These are phyloP conservation scores for Discostella stelligeroides DNA, from an alignment of 108 stramenopile genomes.

Conservation along the genomic window DNA sequence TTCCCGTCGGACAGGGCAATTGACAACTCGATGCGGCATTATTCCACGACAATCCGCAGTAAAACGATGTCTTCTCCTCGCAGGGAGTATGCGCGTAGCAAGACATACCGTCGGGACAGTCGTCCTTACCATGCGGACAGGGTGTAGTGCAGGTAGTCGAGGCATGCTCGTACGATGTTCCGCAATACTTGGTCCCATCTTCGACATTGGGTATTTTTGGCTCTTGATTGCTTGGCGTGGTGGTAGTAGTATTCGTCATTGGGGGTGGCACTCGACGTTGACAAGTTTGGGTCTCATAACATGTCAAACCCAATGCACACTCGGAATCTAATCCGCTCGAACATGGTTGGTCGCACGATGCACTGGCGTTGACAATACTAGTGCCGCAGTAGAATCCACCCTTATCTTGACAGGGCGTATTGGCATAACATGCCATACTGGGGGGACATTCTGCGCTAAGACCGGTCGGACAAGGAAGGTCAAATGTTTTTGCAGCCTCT, in stretches of 20 bases:
- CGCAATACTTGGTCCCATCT: conserved; percentile 52
- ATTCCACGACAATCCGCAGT: conserved; percentile 51
- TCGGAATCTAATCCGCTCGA: conserved; percentile 38
- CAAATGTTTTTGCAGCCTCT: conserved; percentile 33
- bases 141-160: conserved; percentile 31
- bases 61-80: conserved; percentile 47
- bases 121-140: conserved; percentile 34
- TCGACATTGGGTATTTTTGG: conserved; percentile 34
- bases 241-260: too few relatives aligned
- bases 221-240: not conserved
- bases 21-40: conserved; percentile 49
- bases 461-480: conserved; percentile 38
- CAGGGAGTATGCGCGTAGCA: conserved; percentile 55
- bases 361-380: conserved; percentile 47
- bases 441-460: conserved; percentile 37
- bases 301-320: conserved; percentile 33
- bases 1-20: conserved; percentile 47
- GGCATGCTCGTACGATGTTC: conserved; percentile 38
- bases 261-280: not conserved
- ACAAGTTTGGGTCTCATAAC: conserved; percentile 49
- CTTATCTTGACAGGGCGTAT: conserved; percentile 45
- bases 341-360: conserved; percentile 41
- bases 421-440: conserved; percentile 50
- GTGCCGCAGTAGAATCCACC: conserved; percentile 52
- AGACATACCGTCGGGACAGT: conserved; percentile 45